A percentile compares a stretch with the other conserved stretches of the same genome.
Evolutionary conservation across 148 eudicot species (phyloP).

Genomic region (Amaranthus hypochondriacus): DNA sequence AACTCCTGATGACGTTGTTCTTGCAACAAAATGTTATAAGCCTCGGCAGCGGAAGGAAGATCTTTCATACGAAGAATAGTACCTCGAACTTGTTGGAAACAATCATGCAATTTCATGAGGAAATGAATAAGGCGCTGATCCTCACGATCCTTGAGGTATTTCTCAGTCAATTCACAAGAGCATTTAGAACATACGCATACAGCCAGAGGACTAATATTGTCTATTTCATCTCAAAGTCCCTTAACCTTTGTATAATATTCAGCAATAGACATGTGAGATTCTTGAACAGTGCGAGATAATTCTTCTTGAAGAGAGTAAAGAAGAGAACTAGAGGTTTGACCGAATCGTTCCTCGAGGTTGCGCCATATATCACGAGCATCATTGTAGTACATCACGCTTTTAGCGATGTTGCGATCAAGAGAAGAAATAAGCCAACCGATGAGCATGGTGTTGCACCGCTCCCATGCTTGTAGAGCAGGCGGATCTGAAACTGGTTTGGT

Average conservation of each 20-base stretch:
- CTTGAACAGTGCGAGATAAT: neutral
- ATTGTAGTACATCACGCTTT: neutral
- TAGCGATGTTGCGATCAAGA: neutral
- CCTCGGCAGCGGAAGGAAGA: neutral
- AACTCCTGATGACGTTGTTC: neutral
- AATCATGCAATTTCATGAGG: neutral
- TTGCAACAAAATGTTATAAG: neutral
- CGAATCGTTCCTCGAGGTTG: neutral
- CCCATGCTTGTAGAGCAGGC: neutral
- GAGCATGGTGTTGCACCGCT: neutral
- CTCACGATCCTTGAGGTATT: neutral
- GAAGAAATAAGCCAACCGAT: neutral
- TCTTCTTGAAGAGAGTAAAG: neutral
- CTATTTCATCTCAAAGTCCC: neutral
- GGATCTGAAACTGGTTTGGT: neutral
- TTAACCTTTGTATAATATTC: neutral
- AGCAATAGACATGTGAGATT: neutral
- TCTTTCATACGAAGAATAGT: neutral
- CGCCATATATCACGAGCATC: neutral
- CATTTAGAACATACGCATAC: neutral
- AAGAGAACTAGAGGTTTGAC: neutral
- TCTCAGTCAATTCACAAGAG: neutral
- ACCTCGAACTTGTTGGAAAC: neutral
- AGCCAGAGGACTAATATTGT: neutral
- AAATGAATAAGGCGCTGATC: neutral